Conservation (phyloP, 495 filamentous ascomycete genomes). For the Endocarpon pusillum region DNA sequence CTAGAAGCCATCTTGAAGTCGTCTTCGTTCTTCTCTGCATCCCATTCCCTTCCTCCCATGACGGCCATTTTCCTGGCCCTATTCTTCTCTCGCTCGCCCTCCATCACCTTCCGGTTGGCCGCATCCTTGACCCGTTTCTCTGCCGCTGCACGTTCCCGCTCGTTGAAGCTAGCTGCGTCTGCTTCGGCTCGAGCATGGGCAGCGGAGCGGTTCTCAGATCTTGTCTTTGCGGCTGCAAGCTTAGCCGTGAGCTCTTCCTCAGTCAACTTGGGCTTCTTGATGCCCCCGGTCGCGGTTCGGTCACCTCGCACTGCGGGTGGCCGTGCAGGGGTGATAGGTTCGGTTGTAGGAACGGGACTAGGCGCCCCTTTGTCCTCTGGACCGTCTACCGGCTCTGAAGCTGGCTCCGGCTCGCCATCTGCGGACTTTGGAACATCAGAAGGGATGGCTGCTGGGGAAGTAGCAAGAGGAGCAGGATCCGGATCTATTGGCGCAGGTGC, state of each 20-base stretch:
- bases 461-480: neutral
- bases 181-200: constrained; percentile 50
- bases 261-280: constrained; percentile 47
- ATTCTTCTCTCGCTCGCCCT: constrained; percentile 56
- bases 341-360: neutral
- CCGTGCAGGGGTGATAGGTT: constrained; percentile 8
- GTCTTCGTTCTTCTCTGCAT: constrained; percentile 53
- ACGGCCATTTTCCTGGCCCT: constrained; percentile 51
- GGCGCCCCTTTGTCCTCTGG: neutral
- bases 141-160: constrained; percentile 41
- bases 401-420: neutral
- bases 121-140: constrained; percentile 39
- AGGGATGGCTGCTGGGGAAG: neutral
- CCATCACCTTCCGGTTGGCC: constrained; percentile 39
- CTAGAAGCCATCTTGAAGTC: no score
- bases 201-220: constrained; percentile 37
- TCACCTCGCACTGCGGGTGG: constrained; percentile 48
- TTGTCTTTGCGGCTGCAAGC: constrained; percentile 40
- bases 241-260: constrained; percentile 46
- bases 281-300: constrained; percentile 48
- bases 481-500: neutral
- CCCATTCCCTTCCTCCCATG: constrained; percentile 54
- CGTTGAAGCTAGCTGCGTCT: constrained; percentile 47
- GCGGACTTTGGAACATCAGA: neutral
- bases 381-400: neutral